Evolutionary conservation across 208 protist genomes (phyloP).

Genomic region (Leptomonas seymouri): DNA sequence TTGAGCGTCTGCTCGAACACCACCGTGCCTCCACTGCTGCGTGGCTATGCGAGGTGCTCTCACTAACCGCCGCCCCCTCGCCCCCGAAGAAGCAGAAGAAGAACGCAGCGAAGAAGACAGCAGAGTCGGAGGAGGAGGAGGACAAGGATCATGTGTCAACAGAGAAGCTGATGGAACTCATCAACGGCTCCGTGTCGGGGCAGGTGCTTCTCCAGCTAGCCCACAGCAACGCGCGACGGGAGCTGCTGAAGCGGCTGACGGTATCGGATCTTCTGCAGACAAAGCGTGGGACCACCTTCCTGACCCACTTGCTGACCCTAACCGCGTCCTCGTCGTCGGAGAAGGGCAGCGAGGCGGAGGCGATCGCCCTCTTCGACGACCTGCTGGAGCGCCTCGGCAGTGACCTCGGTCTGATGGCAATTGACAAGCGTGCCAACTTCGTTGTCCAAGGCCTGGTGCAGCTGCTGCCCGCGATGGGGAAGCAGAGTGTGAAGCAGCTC

Average conservation of each 20-base stretch:
- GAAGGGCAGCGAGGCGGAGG: constrained; percentile 23
- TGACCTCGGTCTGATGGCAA: constrained; percentile 63
- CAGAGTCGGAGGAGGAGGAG: not conserved
- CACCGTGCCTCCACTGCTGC: constrained; percentile 39
- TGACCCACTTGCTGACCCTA: constrained; percentile 55
- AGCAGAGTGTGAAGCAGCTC: constrained; percentile 37
- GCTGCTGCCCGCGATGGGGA: constrained; percentile 44
- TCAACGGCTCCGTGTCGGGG: constrained; percentile 71
- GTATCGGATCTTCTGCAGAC: constrained; percentile 52
- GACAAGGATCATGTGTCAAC: constrained; percentile 16
- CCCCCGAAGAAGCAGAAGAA: constrained; percentile 35
- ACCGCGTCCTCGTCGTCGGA: constrained; percentile 2
- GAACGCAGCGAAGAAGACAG: constrained; percentile 7
- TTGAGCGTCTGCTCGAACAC: constrained; percentile 72
- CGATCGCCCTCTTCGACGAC: constrained; percentile 43
- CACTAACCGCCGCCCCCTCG: constrained; percentile 22
- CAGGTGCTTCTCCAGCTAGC: constrained; percentile 72
- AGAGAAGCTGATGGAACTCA: constrained; percentile 59
- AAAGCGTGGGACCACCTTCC: constrained; percentile 77
- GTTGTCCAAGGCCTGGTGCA: constrained; percentile 74
- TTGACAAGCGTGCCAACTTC: constrained; percentile 80
- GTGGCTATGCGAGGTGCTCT: constrained; percentile 74
- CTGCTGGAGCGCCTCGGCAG: constrained; percentile 44
- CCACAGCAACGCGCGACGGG: constrained; percentile 34
- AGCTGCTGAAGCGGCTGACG: constrained; percentile 51